Evolutionary conservation across 192 early-diverging fungal species (phyloP).

Genomic region (Podila verticillata): DNA sequence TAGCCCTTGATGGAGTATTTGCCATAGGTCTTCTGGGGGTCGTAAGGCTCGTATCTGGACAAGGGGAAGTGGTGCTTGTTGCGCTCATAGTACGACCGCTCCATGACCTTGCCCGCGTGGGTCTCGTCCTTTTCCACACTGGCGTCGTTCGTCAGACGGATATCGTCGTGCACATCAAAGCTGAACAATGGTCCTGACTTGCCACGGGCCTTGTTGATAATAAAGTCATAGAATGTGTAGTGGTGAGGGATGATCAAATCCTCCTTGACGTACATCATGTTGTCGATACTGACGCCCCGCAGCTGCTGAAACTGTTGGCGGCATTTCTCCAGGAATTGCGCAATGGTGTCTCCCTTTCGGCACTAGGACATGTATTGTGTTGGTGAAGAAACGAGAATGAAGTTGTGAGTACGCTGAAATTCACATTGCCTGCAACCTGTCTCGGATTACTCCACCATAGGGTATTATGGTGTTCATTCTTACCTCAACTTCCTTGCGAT

Average conservation of each 20-base stretch:
- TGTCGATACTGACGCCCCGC: slow-evolving; percentile 82
- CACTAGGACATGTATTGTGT: too few species aligned
- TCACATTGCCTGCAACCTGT: too few species aligned
- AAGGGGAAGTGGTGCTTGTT: slow-evolving; percentile 98
- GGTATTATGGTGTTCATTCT: neutral
- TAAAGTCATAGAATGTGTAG: slow-evolving; percentile 94
- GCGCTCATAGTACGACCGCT: slow-evolving; percentile 89
- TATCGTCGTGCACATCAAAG: slow-evolving; percentile 95
- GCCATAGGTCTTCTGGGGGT: slow-evolving; percentile 75
- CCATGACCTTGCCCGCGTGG: slow-evolving; percentile 94
- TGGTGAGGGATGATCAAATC: slow-evolving; percentile 96
- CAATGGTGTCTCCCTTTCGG: slow-evolving; percentile 88
- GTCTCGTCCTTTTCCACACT: slow-evolving; percentile 92
- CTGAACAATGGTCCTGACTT: slow-evolving; percentile 95
- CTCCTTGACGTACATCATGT: slow-evolving; percentile 93
- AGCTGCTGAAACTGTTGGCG: slow-evolving; percentile 86
- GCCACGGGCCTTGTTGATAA: slow-evolving; percentile 93
- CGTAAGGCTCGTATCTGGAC: slow-evolving; percentile 91
- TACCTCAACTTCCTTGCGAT: slow-evolving; percentile 82
- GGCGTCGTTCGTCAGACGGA: slow-evolving; percentile 85
- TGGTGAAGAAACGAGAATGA: neutral
- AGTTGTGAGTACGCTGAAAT: neutral
- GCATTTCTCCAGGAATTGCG: slow-evolving; percentile 86
- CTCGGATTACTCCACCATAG: too few species aligned
- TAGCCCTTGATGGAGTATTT: slow-evolving; percentile 47